A percentile compares a stretch with the other conserved stretches of the same genome.
Conservation (phyloP, 2,329 filamentous ascomycete species). For the Aspergillus texensis region DNA sequence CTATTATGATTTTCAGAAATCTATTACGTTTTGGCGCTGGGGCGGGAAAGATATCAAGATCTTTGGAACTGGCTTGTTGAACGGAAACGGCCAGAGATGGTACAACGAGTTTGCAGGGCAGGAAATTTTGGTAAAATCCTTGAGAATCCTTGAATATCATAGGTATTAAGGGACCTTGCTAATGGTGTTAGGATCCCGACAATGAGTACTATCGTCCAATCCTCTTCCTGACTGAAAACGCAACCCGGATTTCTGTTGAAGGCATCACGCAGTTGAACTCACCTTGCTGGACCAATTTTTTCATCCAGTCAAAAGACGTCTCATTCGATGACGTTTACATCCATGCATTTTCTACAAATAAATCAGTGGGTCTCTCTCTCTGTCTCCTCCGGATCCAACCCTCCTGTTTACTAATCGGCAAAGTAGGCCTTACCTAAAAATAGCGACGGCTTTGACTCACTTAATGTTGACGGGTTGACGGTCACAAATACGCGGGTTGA, state of each 20-base stretch:
- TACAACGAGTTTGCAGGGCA: slow-evolving; percentile 53
- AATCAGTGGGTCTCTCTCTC: slow-evolving; percentile 28
- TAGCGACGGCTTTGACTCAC: slow-evolving; percentile 65
- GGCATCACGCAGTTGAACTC: slow-evolving; percentile 64
- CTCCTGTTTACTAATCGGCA: neutral
- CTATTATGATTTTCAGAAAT: slow-evolving; percentile 56
- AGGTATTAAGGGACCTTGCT: neutral
- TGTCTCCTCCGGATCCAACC: neutral
- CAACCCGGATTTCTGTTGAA: slow-evolving; percentile 59
- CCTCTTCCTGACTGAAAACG: slow-evolving; percentile 64
- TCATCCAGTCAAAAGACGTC: slow-evolving; percentile 60
- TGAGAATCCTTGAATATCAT: neutral
- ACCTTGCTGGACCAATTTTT: slow-evolving; percentile 66
- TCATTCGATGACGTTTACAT: slow-evolving; percentile 58
- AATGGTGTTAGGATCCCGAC: slow-evolving; percentile 44
- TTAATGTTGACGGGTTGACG: slow-evolving; percentile 58
- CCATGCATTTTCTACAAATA: slow-evolving; percentile 56
- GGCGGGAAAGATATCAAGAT: slow-evolving; percentile 64
- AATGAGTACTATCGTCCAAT: slow-evolving; percentile 63
- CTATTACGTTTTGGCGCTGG: slow-evolving; percentile 67
- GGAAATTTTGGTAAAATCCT: slow-evolving; percentile 34
- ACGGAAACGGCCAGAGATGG: slow-evolving; percentile 59
- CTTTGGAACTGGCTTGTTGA: slow-evolving; percentile 58
- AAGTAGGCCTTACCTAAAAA: slow-evolving; percentile 56
- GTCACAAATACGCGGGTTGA: slow-evolving; percentile 57